These are phyloP conservation scores for Quercus agrifolia DNA, from an alignment of 306 rosid genomes.

Conservation along the genomic window DNA sequence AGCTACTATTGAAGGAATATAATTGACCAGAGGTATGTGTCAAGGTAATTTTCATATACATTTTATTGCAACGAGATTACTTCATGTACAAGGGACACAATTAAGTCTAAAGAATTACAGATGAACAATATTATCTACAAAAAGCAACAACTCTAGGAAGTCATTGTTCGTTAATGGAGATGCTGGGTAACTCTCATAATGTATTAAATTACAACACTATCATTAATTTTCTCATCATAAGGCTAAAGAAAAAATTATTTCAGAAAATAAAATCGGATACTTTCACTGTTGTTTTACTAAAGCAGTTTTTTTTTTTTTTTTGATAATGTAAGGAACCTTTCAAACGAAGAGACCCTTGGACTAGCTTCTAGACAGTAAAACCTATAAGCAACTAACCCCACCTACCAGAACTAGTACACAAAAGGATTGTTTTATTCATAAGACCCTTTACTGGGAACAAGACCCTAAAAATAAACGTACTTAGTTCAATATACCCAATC, in stretches of 20 bases:
- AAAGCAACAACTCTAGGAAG: too few relatives aligned
- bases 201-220: background rate
- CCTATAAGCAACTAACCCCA: too few relatives aligned
- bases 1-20: background rate
- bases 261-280: background rate
- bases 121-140: too few relatives aligned
- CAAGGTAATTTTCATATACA: background rate
- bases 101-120: too few relatives aligned
- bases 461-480: background rate
- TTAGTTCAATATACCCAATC: background rate
- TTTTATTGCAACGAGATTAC: too few relatives aligned
- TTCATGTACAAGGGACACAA: too few relatives aligned
- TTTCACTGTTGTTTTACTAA: background rate
- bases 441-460: background rate
- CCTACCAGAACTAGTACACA: too few relatives aligned
- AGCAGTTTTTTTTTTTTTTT: background rate
- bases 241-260: background rate
- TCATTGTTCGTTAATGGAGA: too few relatives aligned
- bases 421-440: background rate
- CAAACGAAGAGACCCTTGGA: too few relatives aligned
- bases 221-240: background rate
- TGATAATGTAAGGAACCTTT: too few relatives aligned
- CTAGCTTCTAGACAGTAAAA: too few relatives aligned
- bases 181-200: background rate
- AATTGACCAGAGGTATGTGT: background rate